These are phyloP conservation scores for Penicillium lagena DNA, from an alignment of 495 filamentous ascomycete species.

Conservation along the genomic window DNA sequence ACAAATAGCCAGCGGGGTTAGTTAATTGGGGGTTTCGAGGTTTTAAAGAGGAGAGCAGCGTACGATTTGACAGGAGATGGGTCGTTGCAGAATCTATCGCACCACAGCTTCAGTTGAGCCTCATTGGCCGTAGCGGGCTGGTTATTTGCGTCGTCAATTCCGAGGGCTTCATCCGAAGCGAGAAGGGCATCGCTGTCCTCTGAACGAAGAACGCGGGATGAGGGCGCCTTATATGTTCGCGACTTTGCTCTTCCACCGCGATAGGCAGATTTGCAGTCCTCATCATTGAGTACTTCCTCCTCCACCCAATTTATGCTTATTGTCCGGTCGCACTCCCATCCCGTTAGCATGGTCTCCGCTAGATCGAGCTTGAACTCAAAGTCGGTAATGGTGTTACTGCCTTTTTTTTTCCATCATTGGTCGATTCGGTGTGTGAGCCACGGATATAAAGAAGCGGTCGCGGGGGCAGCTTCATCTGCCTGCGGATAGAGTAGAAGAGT, in stretches of 20 bases:
- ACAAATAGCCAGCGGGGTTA: background rate
- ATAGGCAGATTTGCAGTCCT: slow-evolving; percentile 18
- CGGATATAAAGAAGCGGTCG: slow-evolving; percentile 27
- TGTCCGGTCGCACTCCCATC: slow-evolving; percentile 13
- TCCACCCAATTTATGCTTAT: slow-evolving; percentile 11
- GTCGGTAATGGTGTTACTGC: slow-evolving; percentile 25
- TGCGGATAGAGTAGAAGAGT: slow-evolving; percentile 19
- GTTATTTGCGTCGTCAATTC: slow-evolving; percentile 1
- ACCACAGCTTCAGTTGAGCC: slow-evolving; percentile 27
- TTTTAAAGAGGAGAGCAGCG: background rate
- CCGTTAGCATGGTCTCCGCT: slow-evolving; percentile 23
- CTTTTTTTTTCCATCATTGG: slow-evolving; percentile 21
- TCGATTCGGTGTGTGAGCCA: slow-evolving; percentile 27
- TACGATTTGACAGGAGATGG: slow-evolving; percentile 37
- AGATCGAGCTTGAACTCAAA: slow-evolving; percentile 36
- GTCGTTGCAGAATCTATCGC: slow-evolving; percentile 33
- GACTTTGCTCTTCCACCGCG: slow-evolving; percentile 23
- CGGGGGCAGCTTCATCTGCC: slow-evolving; percentile 28
- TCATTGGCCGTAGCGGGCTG: slow-evolving; percentile 5
- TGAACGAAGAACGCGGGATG: background rate
- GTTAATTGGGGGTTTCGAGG: background rate
- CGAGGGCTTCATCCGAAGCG: slow-evolving; percentile 3
- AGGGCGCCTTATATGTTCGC: slow-evolving; percentile 12
- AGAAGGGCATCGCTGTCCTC: slow-evolving; percentile 12
- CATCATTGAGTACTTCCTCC: slow-evolving; percentile 17